Evolutionary conservation across 1,284 basidiomycete species (phyloP).

Genomic region (Volvariella volvacea): DNA sequence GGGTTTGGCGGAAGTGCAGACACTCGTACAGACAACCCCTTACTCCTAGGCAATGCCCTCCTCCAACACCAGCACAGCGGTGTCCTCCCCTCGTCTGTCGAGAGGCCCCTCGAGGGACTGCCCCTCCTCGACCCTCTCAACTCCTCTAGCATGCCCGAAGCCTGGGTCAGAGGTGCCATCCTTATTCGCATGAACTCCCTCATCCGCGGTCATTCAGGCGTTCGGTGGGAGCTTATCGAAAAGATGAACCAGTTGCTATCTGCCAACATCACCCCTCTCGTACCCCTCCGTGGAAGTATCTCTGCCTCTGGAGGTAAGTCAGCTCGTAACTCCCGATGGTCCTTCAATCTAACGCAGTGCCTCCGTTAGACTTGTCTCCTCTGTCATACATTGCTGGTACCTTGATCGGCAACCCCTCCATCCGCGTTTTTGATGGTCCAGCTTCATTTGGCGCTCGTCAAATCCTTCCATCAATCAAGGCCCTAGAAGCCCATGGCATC

Average conservation of each 20-base stretch:
- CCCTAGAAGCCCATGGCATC: constrained; percentile 59
- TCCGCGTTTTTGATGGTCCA: constrained; percentile 64
- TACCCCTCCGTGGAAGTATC: constrained; percentile 80
- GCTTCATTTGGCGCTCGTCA: constrained; percentile 42
- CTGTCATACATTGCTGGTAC: constrained; percentile 81
- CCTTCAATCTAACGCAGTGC: constrained; percentile 9
- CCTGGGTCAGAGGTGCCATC: constrained; percentile 88
- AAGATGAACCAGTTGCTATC: constrained; percentile 71
- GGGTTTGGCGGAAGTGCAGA: constrained; percentile 72
- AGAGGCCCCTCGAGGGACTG: constrained; percentile 33
- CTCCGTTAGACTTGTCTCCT: constrained; percentile 57
- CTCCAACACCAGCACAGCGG: constrained; percentile 77
- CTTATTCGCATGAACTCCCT: constrained; percentile 83
- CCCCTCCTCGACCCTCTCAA: constrained; percentile 63
- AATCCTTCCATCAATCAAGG: constrained; percentile 58
- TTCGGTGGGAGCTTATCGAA: constrained; percentile 76
- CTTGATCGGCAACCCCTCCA: constrained; percentile 74
- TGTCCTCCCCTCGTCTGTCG: constrained; percentile 49
- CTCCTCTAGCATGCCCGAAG: constrained; percentile 77
- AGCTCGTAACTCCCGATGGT: constrained; percentile 2
- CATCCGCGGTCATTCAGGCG: constrained; percentile 83
- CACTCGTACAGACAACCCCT: constrained; percentile 64
- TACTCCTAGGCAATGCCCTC: constrained; percentile 68
- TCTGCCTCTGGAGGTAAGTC: constrained; percentile 71
- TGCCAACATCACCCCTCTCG: constrained; percentile 73